These are phyloP conservation scores for Gillenia trifoliata DNA, from an alignment of 306 rosid genomes.

Conservation along the genomic window DNA sequence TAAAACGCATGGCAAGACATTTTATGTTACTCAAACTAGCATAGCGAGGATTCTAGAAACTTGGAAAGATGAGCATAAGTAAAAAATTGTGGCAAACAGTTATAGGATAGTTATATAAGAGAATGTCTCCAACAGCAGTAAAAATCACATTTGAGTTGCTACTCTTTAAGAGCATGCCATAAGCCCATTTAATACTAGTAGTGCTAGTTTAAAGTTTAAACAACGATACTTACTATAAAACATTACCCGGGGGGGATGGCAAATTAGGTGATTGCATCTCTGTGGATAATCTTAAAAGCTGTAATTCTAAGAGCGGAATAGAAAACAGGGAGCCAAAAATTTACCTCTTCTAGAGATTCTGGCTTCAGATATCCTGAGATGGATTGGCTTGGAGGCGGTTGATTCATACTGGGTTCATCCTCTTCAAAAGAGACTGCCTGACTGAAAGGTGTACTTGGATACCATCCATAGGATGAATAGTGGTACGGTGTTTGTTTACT, in stretches of 20 bases:
- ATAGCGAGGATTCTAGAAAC: not conserved
- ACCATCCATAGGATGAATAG: constrained; percentile 24
- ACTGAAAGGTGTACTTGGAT: constrained; percentile 28
- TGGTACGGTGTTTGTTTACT: not conserved
- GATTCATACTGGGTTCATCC: constrained; percentile 28
- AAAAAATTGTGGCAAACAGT: not conserved
- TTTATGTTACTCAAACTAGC: constrained; percentile 12
- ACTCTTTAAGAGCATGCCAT: not conserved
- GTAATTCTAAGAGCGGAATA: not conserved
- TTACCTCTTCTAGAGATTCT: constrained; percentile 65
- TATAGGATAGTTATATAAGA: not conserved
- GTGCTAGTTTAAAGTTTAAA: not conserved
- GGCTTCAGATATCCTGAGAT: constrained; percentile 43
- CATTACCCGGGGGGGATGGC: not conserved
- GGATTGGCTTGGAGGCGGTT: constrained; percentile 77
- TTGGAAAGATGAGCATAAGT: not conserved
- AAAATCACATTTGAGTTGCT: not conserved
- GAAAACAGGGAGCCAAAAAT: not conserved
- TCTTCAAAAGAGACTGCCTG: constrained; percentile 17
- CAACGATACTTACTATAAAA: not conserved
- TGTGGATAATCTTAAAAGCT: not conserved
- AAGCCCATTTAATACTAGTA: not conserved
- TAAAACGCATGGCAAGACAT: constrained; percentile 17
- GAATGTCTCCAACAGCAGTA: not conserved
- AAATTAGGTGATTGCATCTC: not conserved